Conservation (phyloP, 1,139 yeast genomes). For the Candida sp. region DNA sequence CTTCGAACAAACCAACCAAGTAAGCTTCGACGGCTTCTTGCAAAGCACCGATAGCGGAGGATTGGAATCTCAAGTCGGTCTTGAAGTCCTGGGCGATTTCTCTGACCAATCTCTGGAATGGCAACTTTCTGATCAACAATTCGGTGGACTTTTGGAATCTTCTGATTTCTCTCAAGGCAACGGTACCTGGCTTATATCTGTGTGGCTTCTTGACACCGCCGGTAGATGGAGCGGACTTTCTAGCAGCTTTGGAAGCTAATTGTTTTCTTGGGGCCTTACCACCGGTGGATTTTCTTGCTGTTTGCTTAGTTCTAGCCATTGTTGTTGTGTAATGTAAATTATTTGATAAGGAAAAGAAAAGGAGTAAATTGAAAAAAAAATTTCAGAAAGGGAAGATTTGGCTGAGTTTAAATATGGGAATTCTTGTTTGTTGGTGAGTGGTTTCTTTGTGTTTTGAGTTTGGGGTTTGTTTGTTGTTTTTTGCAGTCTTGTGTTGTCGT, state of each 20-base stretch:
- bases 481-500: neutral
- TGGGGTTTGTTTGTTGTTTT: neutral
- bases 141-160: slow-evolving; percentile 99
- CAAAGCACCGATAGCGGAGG: slow-evolving; percentile 98
- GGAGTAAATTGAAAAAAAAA: neutral
- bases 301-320: slow-evolving; percentile 99
- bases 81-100: slow-evolving; percentile 99
- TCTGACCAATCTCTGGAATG: slow-evolving; percentile 98
- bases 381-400: neutral
- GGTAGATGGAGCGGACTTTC: slow-evolving; percentile 97
- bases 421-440: neutral
- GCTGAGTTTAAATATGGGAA: slow-evolving; percentile 1
- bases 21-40: slow-evolving; percentile 99
- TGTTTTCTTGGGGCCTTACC: slow-evolving; percentile 99
- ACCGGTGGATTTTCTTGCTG: slow-evolving; percentile 99
- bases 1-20: slow-evolving; percentile 89
- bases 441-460: neutral
- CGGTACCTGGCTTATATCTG: slow-evolving; percentile 99
- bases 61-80: slow-evolving; percentile 98
- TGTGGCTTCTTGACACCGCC: slow-evolving; percentile 99
- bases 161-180: slow-evolving; percentile 99
- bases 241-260: slow-evolving; percentile 98
- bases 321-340: slow-evolving; percentile 15
- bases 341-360: neutral
- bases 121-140: slow-evolving; percentile 95